These are phyloP conservation scores for Bruguiera gymnorhiza DNA, from an alignment of 345 rosid species.

Conservation along the genomic window DNA sequence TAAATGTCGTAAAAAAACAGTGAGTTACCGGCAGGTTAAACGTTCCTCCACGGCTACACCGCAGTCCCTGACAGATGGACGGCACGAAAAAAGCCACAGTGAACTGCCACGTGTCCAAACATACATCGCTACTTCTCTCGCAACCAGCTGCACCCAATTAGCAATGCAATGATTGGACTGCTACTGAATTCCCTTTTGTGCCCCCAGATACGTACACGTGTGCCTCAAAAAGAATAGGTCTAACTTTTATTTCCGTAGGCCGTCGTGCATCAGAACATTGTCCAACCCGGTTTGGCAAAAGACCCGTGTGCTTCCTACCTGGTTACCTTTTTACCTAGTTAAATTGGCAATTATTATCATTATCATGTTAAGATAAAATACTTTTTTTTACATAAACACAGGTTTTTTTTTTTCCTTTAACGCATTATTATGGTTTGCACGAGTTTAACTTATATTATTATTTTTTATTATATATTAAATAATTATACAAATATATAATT, in stretches of 20 bases:
- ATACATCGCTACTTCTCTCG: not conserved
- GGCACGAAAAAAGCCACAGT: constrained; percentile 14
- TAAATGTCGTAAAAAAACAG: too few species aligned
- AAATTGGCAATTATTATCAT: too few species aligned
- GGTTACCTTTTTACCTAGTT: not conserved
- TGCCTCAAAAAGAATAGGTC: not conserved
- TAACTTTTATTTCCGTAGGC: not conserved
- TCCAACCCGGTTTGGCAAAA: constrained; percentile 13
- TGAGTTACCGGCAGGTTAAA: not conserved
- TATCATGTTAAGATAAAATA: too few species aligned
- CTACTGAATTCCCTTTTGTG: constrained; percentile 9
- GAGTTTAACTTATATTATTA: too few species aligned
- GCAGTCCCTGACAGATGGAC: not conserved
- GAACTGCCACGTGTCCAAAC: constrained; percentile 30
- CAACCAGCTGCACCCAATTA: constrained; percentile 8
- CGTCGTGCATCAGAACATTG: constrained; percentile 12
- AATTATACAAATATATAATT: too few species aligned
- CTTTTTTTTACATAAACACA: too few species aligned
- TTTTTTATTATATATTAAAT: too few species aligned
- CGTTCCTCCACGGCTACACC: not conserved
- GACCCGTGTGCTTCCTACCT: not conserved
- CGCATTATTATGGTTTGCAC: too few species aligned
- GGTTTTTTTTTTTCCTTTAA: too few species aligned
- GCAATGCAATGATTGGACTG: constrained; percentile 35
- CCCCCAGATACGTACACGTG: constrained; percentile 20